A percentile compares a stretch with the other conserved stretches of the same genome.
Evolutionary conservation across 75 land plant species (phyloP).

Genomic region (Cunninghamia lanceolata): DNA sequence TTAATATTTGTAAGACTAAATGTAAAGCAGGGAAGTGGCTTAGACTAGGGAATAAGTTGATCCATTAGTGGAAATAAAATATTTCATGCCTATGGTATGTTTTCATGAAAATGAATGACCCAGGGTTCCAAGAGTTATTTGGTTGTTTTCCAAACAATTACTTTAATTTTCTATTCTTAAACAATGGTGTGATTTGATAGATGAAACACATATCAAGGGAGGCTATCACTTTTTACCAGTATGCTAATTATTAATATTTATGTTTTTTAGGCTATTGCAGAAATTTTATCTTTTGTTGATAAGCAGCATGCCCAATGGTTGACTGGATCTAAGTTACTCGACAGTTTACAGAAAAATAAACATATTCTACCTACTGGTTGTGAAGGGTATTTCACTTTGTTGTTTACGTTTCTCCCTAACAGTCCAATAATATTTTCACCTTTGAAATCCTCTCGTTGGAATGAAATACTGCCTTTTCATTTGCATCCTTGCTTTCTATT

Average conservation of each 20-base stretch:
- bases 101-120: background rate
- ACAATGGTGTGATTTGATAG: background rate
- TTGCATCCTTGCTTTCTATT: background rate
- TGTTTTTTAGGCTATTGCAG: constrained; percentile 43
- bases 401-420: background rate
- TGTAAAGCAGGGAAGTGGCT: background rate
- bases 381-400: constrained; percentile 42
- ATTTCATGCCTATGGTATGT: background rate
- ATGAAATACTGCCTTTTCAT: background rate
- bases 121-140: background rate
- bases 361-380: constrained; percentile 38
- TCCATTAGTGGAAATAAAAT: background rate
- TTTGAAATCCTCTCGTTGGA: background rate
- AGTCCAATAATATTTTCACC: background rate
- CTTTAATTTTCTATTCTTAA: background rate
- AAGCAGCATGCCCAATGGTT: constrained; percentile 38
- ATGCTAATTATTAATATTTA: background rate
- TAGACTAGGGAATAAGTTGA: background rate
- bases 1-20: background rate
- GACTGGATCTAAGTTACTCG: constrained; percentile 54
- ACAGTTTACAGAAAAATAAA: constrained; percentile 31
- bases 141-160: background rate
- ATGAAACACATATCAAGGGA: background rate
- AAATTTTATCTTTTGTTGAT: constrained; percentile 38
- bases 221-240: background rate